Base-by-base conservation (phyloP, 441 rosid genomes). In the Viola pubescens region DNA sequence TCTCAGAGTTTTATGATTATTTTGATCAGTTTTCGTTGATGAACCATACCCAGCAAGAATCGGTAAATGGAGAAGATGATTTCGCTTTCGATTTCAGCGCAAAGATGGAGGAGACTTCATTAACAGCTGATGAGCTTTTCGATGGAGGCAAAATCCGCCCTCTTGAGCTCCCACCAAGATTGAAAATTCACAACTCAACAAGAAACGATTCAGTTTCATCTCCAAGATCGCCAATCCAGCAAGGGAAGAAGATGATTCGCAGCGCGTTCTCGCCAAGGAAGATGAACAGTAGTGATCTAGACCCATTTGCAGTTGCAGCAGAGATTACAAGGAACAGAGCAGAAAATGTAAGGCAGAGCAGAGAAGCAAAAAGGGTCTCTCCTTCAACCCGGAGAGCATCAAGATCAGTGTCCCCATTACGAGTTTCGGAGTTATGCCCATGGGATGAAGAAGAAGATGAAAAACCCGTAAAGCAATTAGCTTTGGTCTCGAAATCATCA, bases 111-210 rank as follows among this genome's bases (percentile, higher is more conserved):
- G 74, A 71, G 50, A 52, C 64, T 0, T 83, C 94, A 9, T 74
- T 87, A 4, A 59, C 82, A 0, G 98, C 97, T 0, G 97, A 91
- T 7, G 90, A 91, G 58, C 91, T 91, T 13, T 91, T 91, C 48
- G 88, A 87, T 54, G 87, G 88, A 0, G 97, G 95, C 51, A 85
- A 80, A 66, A 91, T 91, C 52, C 75, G 79, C 61, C 86, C 87
- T 1, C 69, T 87, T 68, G 79, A 77, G 78, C 88, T 81, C 50
- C 89, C 96, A 4, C 86, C 87, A 0, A 45, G 83, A 61, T 57
- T 80, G 19, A 76, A 72, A 49, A 11, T 61, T 8, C 85, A 79
- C 0, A 63, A 66, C 3, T 48, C 3, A 0, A 19, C 14, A 4
- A 40, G 70, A 43, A 46, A 75, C 48, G 56, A 77, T 62, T 42